phyloP scores from a whole-genome alignment of 2,329 filamentous ascomycete genomes.

The Knufia petricola region DNA sequence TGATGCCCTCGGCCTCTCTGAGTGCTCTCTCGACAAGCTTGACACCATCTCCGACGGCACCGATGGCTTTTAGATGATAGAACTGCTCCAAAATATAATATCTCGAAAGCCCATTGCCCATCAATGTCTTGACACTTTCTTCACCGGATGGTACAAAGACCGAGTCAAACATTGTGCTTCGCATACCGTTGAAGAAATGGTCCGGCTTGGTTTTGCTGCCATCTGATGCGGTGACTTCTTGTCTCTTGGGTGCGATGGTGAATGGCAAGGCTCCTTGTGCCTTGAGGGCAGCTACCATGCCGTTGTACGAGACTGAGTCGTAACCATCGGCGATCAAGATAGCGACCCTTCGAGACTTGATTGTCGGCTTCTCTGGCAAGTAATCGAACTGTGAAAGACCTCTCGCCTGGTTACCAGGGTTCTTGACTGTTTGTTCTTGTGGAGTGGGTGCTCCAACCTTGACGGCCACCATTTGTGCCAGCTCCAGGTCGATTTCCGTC shows the following conservation, averaged over 20 bases:
- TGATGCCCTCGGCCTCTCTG: constrained; percentile 38
- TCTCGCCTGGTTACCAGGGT: constrained; percentile 59
- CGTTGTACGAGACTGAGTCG: constrained; percentile 55
- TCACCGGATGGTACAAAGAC: constrained; percentile 70
- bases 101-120: constrained; percentile 60
- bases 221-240: constrained; percentile 41
- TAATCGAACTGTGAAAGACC: constrained; percentile 66
- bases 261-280: constrained; percentile 58
- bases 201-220: constrained; percentile 51
- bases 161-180: constrained; percentile 69
- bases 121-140: constrained; percentile 50
- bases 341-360: constrained; percentile 61
- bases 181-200: constrained; percentile 70
- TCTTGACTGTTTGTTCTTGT: constrained; percentile 43
- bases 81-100: constrained; percentile 76
- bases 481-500: constrained; percentile 58
- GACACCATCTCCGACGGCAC: constrained; percentile 63
- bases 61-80: constrained; percentile 71
- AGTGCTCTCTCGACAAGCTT: constrained; percentile 46
- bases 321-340: constrained; percentile 72
- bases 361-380: constrained; percentile 52
- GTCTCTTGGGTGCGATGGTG: constrained; percentile 61
- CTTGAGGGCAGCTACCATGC: constrained; percentile 53
- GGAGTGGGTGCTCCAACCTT: constrained; percentile 58
- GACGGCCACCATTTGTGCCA: constrained; percentile 60